These are phyloP conservation scores for Fragaria vesca DNA, from an alignment of 306 rosid species.

Conservation along the genomic window DNA sequence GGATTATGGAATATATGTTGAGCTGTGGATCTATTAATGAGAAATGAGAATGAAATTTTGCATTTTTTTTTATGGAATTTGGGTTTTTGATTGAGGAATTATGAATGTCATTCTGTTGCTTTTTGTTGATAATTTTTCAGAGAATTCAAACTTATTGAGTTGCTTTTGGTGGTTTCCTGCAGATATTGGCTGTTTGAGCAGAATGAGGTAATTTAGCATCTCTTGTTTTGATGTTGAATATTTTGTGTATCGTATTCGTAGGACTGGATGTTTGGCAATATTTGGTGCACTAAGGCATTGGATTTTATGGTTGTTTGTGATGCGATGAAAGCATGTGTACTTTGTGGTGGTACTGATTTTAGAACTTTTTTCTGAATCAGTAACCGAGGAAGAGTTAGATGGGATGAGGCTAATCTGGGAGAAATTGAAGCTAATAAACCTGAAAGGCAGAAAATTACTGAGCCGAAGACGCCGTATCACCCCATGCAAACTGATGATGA, in stretches of 20 bases:
- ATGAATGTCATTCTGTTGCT: background rate
- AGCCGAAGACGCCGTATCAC: constrained; percentile 98
- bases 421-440: constrained; percentile 97
- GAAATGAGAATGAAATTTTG: constrained; percentile 10
- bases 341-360: constrained; percentile 6
- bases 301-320: background rate
- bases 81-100: background rate
- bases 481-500: constrained; percentile 90
- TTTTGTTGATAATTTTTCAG: constrained; percentile 39
- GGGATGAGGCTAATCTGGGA: constrained; percentile 88
- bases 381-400: constrained; percentile 68
- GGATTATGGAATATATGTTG: background rate
- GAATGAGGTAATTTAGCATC: constrained; percentile 55
- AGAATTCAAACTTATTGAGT: constrained; percentile 29
- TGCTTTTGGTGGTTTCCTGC: constrained; percentile 25
- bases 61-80: background rate
- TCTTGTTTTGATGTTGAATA: constrained; percentile 3
- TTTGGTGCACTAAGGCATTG: constrained; percentile 3
- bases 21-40: constrained; percentile 14
- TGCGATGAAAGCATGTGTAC: background rate
- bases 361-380: constrained; percentile 3
- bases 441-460: constrained; percentile 97
- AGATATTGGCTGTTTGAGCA: constrained; percentile 30
- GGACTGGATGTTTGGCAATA: background rate
- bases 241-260: background rate